Percentiles rank a stretch among this genome's conserved stretches.
Conservation (phyloP, 768 basidiomycete species). For the Suillus occidentalis region DNA sequence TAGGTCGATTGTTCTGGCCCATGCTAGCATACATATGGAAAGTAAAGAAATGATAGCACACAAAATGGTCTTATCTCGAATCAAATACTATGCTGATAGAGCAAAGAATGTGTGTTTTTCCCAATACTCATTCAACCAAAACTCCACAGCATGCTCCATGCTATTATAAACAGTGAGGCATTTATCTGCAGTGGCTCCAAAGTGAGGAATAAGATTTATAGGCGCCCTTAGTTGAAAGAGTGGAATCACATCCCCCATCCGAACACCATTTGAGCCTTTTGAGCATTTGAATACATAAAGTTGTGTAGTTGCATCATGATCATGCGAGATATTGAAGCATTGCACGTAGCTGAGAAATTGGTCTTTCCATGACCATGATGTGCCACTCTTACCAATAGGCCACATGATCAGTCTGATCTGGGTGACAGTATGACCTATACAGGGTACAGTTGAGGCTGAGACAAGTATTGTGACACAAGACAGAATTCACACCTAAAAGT, state of each 20-base stretch:
- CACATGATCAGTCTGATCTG: constrained; percentile 6
- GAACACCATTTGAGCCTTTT: constrained; percentile 10
- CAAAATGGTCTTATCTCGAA: background rate
- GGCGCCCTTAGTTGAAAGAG: constrained; percentile 22
- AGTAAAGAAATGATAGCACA: background rate
- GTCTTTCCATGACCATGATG: background rate
- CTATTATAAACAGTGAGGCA: constrained; percentile 25
- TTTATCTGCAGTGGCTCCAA: constrained; percentile 25
- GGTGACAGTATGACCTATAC: constrained; percentile 3
- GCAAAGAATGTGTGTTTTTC: constrained; percentile 26
- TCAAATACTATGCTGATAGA: background rate
- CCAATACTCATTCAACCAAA: constrained; percentile 35
- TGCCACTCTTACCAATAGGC: background rate
- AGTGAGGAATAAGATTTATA: constrained; percentile 28
- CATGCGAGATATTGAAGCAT: constrained; percentile 23
- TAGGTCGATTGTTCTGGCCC: background rate
- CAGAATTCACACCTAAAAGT: too few species aligned
- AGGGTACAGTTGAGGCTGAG: too few species aligned
- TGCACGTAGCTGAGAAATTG: constrained; percentile 28
- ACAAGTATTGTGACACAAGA: too few species aligned
- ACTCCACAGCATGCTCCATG: constrained; percentile 19
- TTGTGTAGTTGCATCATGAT: constrained; percentile 15
- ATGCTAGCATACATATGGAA: too few species aligned
- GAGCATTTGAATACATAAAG: constrained; percentile 25
- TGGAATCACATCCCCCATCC: constrained; percentile 30